Evolutionary conservation across 2,329 filamentous ascomycete genomes (phyloP), one percentile per base, ranked within the genome.

Genomic region (Fusarium begoniae): DNA sequence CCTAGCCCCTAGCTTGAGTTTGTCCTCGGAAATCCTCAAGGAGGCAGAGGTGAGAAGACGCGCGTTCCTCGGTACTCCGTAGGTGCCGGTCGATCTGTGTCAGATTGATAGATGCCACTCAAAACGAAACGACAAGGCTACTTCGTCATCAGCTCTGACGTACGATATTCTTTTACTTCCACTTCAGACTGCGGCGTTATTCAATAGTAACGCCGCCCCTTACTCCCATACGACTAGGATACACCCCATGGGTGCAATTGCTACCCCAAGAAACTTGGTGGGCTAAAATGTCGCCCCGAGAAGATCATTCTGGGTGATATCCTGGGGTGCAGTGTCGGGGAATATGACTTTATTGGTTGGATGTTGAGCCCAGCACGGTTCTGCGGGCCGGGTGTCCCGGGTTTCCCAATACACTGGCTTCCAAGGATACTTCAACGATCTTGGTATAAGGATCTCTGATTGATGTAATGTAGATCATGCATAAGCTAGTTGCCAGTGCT

Each of bases 21-120:
- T 96, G 56, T 91, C 92, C n/a, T 91, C 92, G 28, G 93, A 96
- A 79, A 94, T 96, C 69, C 90, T 96, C 79, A 90, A 92, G 66
- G 93, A 96, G 80, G 93, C 94, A 13, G 93, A 93, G 80, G 89
- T 91, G 76, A 89, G 93, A 74, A 86, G 93, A 75, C 90, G 92
- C 77, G 87, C 89, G 70, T 90, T 90, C 82, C 83, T 90, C 73
- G 85, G 86, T 74, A 84, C 87, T 74, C 87, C 72, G 18, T 74
- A 75, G 35, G 53, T 48, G 26, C 67, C 51, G 45, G 45, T 18
- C 17, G 24, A 57, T 30, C 38, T 47, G 26, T 40, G 44, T 43
- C 44, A 47, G 26, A 43, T 48, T 41, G 35, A 35, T 56, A 37
- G 18, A 58, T 17, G 30, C 40, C 60, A 59, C 50, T 45, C 28